phyloP scores from a whole-genome alignment of 768 basidiomycete species.

The Leccinum boreale region DNA sequence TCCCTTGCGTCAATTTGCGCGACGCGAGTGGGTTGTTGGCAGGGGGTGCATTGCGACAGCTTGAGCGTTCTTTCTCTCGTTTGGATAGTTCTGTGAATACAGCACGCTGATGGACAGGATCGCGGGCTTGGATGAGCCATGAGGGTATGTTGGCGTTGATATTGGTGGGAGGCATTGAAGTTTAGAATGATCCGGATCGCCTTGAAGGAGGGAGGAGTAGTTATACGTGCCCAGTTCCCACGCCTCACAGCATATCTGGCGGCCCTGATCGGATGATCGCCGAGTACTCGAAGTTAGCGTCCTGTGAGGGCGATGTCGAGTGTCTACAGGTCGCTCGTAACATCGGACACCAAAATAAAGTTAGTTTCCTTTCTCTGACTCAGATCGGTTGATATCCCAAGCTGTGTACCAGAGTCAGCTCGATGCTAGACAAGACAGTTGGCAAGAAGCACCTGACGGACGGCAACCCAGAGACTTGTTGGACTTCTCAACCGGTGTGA shows the following conservation, averaged over 20 bases:
- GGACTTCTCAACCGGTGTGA: constrained; percentile 75
- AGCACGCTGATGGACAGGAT: constrained; percentile 12
- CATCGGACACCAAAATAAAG: constrained; percentile 24
- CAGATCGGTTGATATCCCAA: constrained; percentile 5
- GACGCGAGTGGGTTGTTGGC: constrained; percentile 9
- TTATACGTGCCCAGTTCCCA: neutral
- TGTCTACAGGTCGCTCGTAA: constrained; percentile 20
- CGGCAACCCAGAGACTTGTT: constrained; percentile 73
- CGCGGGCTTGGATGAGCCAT: constrained; percentile 17
- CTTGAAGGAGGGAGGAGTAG: neutral
- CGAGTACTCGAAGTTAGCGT: too few relatives aligned
- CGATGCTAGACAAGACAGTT: constrained; percentile 69
- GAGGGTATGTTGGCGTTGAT: constrained; percentile 3
- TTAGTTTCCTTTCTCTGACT: constrained; percentile 39
- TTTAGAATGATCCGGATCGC: neutral
- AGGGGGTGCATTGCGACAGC: constrained; percentile 24
- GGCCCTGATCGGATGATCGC: neutral
- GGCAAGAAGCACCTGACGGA: constrained; percentile 72
- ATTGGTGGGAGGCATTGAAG: neutral
- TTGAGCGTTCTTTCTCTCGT: constrained; percentile 37
- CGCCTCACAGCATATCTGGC: neutral
- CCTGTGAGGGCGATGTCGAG: constrained; percentile 17
- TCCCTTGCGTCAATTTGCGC: constrained; percentile 5
- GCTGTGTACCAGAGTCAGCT: constrained; percentile 59
- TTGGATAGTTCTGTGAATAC: constrained; percentile 36